Conservation (phyloP, 306 rosid genomes). For the Argentina anserina region DNA sequence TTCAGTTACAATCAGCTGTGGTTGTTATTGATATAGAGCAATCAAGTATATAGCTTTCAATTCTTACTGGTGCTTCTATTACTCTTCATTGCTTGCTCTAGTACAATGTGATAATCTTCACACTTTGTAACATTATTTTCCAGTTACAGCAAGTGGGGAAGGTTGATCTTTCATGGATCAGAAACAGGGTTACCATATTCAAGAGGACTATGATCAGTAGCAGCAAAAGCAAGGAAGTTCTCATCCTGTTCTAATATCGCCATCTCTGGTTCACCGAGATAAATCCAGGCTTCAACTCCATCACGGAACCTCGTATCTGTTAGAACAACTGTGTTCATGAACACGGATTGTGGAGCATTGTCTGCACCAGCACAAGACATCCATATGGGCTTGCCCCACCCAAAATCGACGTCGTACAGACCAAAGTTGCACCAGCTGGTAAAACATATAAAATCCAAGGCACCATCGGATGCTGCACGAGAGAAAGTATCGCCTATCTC, state of each 20-base stretch:
- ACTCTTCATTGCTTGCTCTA: not conserved
- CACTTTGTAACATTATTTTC: not conserved
- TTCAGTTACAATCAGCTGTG: too few species aligned
- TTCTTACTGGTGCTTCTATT: too few species aligned
- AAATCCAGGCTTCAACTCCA: constrained; percentile 35
- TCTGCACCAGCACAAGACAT: constrained; percentile 15
- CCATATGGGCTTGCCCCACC: constrained; percentile 38
- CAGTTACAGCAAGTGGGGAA: not conserved
- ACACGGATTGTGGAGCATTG: constrained; percentile 2
- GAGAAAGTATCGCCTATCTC: not conserved
- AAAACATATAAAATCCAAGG: constrained; percentile 16
- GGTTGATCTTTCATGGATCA: not conserved
- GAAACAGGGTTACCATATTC: not conserved
- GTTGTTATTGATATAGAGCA: too few species aligned
- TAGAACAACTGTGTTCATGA: constrained; percentile 8
- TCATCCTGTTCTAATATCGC: not conserved
- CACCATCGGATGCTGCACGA: constrained; percentile 18
- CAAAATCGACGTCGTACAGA: constrained; percentile 26
- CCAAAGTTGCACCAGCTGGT: constrained; percentile 40
- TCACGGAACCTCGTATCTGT: constrained; percentile 18
- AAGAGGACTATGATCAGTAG: not conserved
- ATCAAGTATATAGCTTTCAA: not conserved
- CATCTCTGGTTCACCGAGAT: constrained; percentile 23
- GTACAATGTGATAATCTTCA: not conserved
- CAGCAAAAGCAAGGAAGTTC: not conserved